phyloP scores from a whole-genome alignment of 352 stramenopile species.

The Pythium periplocum region DNA sequence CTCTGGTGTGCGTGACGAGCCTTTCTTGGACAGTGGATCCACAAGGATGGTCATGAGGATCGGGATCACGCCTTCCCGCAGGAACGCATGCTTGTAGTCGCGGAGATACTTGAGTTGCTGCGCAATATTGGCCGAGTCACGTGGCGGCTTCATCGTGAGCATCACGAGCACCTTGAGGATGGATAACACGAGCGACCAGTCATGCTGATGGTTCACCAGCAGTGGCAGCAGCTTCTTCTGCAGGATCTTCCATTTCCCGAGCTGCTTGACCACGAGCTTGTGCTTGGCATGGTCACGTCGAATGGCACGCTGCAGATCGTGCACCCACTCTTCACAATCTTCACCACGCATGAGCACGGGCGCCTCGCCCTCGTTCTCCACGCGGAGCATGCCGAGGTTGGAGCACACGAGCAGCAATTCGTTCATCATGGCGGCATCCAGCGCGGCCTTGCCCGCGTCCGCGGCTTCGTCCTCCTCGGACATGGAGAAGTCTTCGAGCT shows the following conservation, averaged over 20 bases:
- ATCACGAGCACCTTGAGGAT: slow-evolving; percentile 89
- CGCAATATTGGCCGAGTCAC: slow-evolving; percentile 73
- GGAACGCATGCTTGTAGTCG: slow-evolving; percentile 85
- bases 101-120: slow-evolving; percentile 77
- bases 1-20: slow-evolving; percentile 43
- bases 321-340: slow-evolving; percentile 79
- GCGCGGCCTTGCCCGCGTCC: slow-evolving; percentile 16
- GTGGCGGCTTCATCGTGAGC: slow-evolving; percentile 82
- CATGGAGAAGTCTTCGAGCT: slow-evolving; percentile 56
- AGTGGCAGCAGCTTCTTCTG: slow-evolving; percentile 86
- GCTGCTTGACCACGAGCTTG: slow-evolving; percentile 75
- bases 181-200: slow-evolving; percentile 84
- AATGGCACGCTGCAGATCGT: slow-evolving; percentile 82
- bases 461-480: slow-evolving; percentile 42
- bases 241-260: slow-evolving; percentile 84
- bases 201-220: slow-evolving; percentile 82
- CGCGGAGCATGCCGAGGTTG: slow-evolving; percentile 77
- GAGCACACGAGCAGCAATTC: slow-evolving; percentile 86
- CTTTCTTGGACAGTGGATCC: slow-evolving; percentile 66
- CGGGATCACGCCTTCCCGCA: slow-evolving; percentile 56
- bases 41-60: slow-evolving; percentile 85
- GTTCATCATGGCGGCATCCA: slow-evolving; percentile 83
- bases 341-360: slow-evolving; percentile 79
- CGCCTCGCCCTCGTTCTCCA: slow-evolving; percentile 35
- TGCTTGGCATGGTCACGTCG: slow-evolving; percentile 78